phyloP scores from a whole-genome alignment of 331 rosid species.

The Malus hybrid region DNA sequence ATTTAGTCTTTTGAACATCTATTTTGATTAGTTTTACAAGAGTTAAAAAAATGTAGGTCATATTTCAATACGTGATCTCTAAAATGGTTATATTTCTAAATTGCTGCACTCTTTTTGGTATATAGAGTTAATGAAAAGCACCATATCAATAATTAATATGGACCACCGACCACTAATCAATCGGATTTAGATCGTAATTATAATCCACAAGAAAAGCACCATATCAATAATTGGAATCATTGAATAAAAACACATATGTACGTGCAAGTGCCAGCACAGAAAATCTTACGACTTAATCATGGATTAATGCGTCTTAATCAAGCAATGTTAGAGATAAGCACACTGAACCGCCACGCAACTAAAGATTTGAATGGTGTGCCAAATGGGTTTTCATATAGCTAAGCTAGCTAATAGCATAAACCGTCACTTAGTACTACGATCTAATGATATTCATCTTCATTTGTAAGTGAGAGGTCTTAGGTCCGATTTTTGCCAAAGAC shows the following conservation, averaged over 20 bases:
- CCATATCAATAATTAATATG: not conserved
- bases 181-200: not conserved
- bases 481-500: too few relatives aligned
- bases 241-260: not conserved
- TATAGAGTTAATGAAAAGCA: too few relatives aligned
- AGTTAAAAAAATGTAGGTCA: too few relatives aligned
- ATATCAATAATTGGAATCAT: conserved; percentile 4
- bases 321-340: not conserved
- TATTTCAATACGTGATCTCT: too few relatives aligned
- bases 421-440: too few relatives aligned
- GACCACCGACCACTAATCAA: not conserved
- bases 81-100: too few relatives aligned
- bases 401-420: not conserved
- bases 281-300: not conserved
- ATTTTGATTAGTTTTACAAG: too few relatives aligned
- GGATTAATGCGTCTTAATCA: not conserved
- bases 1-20: too few relatives aligned
- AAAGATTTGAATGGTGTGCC: not conserved
- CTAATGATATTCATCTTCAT: too few relatives aligned
- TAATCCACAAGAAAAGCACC: not conserved
- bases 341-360: not conserved
- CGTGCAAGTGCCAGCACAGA: not conserved
- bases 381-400: not conserved
- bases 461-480: too few relatives aligned
- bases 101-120: too few relatives aligned